These are phyloP conservation scores for Citrullus amarus DNA, from an alignment of 306 rosid genomes.

Conservation along the genomic window DNA sequence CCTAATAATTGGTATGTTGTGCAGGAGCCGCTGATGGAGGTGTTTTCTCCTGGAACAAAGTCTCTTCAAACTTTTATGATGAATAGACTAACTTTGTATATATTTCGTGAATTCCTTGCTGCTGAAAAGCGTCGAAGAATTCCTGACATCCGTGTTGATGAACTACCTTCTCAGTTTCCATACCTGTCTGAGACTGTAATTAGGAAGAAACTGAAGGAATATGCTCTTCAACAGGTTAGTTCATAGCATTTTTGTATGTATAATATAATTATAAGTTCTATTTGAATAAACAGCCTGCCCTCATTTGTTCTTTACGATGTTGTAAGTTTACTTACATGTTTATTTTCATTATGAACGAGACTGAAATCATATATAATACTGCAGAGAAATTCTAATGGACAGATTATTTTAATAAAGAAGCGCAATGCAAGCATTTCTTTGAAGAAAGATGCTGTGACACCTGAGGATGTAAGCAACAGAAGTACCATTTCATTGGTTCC, in stretches of 20 bases:
- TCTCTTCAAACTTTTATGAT: slow-evolving; percentile 82
- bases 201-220: slow-evolving; percentile 72
- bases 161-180: slow-evolving; percentile 66
- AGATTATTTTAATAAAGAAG: slow-evolving; percentile 69
- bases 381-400: slow-evolving; percentile 73
- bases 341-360: slow-evolving; percentile 13
- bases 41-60: slow-evolving; percentile 87
- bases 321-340: neutral
- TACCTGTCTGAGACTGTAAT: slow-evolving; percentile 65
- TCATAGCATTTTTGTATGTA: neutral
- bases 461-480: slow-evolving; percentile 70
- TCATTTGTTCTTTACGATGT: neutral
- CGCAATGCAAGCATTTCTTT: slow-evolving; percentile 74
- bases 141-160: slow-evolving; percentile 57
- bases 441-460: slow-evolving; percentile 68
- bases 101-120: slow-evolving; percentile 80
- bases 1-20: slow-evolving; percentile 11
- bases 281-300: neutral
- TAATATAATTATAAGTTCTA: neutral
- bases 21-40: slow-evolving; percentile 99
- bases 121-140: slow-evolving; percentile 55
- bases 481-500: neutral
- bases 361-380: slow-evolving; percentile 20
- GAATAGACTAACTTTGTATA: slow-evolving; percentile 68
- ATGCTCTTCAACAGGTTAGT: slow-evolving; percentile 68